A percentile compares a stretch with the other conserved stretches of the same genome.
Conservation (phyloP, 2,329 filamentous ascomycete species). For the Clonostachys rosea region DNA sequence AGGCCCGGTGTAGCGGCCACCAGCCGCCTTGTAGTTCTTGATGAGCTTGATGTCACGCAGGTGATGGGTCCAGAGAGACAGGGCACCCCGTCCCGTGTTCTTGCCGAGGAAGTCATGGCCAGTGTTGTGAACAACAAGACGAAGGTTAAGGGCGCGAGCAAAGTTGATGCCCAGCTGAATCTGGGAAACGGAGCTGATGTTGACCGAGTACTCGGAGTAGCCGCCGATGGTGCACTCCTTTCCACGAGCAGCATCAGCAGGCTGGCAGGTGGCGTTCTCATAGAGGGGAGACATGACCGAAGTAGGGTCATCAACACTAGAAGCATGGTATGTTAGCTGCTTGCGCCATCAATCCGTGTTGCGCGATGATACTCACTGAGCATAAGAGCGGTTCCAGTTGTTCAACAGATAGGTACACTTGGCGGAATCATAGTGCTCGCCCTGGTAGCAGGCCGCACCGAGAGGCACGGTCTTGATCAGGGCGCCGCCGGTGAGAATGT, state of each 20-base stretch:
- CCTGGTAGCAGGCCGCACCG: constrained; percentile 23
- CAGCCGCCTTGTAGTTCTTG: constrained; percentile 9
- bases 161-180: constrained; percentile 41
- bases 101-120: constrained; percentile 53
- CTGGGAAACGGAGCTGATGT: constrained; percentile 31
- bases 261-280: constrained; percentile 28
- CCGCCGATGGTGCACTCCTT: constrained; percentile 30
- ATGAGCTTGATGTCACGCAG: constrained; percentile 34
- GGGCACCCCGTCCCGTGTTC: constrained; percentile 55
- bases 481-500: constrained; percentile 22
- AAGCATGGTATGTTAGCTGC: constrained; percentile 1
- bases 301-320: constrained; percentile 26
- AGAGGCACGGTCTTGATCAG: constrained; percentile 23
- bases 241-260: constrained; percentile 14
- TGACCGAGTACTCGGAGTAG: constrained; percentile 34
- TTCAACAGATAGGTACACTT: constrained; percentile 13
- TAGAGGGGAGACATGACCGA: constrained; percentile 34
- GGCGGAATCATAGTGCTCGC: constrained; percentile 14
- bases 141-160: constrained; percentile 37
- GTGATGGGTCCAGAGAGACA: constrained; percentile 52
- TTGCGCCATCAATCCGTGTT: not conserved
- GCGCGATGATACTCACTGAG: constrained; percentile 2
- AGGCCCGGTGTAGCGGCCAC: constrained; percentile 28
- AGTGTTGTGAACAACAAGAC: constrained; percentile 46
- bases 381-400: constrained; percentile 12